phyloP scores from a whole-genome alignment of 371 early-diverging fungal genomes.

The Saksenaea oblongispora region DNA sequence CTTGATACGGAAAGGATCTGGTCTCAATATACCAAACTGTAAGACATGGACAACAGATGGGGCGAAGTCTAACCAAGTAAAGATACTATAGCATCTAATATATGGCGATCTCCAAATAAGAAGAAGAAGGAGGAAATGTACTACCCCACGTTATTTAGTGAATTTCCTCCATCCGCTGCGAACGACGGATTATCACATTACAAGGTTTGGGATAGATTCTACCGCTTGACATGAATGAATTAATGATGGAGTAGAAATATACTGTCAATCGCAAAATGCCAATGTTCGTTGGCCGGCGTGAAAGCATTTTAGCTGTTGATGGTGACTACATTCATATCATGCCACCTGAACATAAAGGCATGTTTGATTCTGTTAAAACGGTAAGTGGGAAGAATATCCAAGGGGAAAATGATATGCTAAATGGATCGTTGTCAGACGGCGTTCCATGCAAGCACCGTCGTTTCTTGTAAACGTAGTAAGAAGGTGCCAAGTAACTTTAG shows the following conservation, averaged over 20 bases:
- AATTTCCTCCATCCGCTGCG: conserved; percentile 20
- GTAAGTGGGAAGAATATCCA: conserved; percentile 36
- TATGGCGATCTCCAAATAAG: conserved; percentile 52
- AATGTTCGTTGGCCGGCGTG: conserved; percentile 82
- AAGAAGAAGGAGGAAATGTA: conserved; percentile 53
- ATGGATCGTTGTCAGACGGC: conserved; percentile 19
- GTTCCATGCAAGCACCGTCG: conserved; percentile 77
- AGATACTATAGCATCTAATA: conserved; percentile 30
- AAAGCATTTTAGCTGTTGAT: conserved; percentile 89
- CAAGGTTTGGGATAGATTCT: conserved; percentile 23
- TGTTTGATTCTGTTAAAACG: conserved; percentile 84
- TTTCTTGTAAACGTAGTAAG: conserved; percentile 78
- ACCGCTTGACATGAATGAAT: neutral
- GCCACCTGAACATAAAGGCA: conserved; percentile 80
- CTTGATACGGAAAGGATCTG: conserved; percentile 65
- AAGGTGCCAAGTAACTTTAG: conserved; percentile 78
- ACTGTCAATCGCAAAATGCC: conserved; percentile 77
- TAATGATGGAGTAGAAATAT: conserved; percentile 44
- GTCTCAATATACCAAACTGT: conserved; percentile 59
- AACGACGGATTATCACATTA: conserved; percentile 48
- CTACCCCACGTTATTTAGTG: conserved; percentile 25
- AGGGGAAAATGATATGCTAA: neutral
- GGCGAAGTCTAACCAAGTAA: no score
- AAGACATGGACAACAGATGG: conserved; percentile 17
- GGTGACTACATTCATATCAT: conserved; percentile 92